Evolutionary conservation across 768 basidiomycete genomes (phyloP), one percentile per base, ranked within the genome.

Genomic region (Grammothele lineata): DNA sequence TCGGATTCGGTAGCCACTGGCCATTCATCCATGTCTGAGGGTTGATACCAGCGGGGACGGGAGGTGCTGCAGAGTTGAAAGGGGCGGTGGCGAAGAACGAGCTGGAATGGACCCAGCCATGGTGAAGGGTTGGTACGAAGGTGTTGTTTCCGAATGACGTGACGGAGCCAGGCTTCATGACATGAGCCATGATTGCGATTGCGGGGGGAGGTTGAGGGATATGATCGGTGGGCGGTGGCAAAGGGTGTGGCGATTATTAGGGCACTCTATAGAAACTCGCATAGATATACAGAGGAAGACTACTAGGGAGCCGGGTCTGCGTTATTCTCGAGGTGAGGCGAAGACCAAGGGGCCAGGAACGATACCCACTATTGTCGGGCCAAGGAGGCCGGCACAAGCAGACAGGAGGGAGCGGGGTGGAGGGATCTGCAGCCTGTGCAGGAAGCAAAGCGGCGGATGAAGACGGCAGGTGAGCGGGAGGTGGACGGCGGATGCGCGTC

Each of bases 1-100:
- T 52, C 8, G 59, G 61, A 33, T 58, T 69, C 57, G 50, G 53
- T 48, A 73, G 73, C 77, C 53, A 73, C 22, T 62, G 65, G 21
- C 68, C 70, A 21, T 69, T 66, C 39, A 65, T 59, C 76, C 76
- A 78, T 14, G 57, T 61, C 35, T 71, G 67, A 1, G 68, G 66
- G 45, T 71, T 73, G 4, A 76, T 60, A 26, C 76, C 75, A 5
- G 71, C 51, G 5, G 83, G 81, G 14, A 73, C 67, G 14, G 83
- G 83, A n/a, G 83, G 80, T 7, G 77, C 74, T 4, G 66, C 67
- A 30, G 69, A 34, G 43, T 48, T 48, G 45, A 53, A 53, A 24
- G 51, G 51, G 25, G 19, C 43, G 34, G 32, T 25, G 8, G 45
- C 43, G 42, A 38, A 53, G 40, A 39, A 52, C 18, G 50, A 33